Conservation (phyloP, 2,329 filamentous ascomycete genomes). For the Fragosphaeria purpurea region DNA sequence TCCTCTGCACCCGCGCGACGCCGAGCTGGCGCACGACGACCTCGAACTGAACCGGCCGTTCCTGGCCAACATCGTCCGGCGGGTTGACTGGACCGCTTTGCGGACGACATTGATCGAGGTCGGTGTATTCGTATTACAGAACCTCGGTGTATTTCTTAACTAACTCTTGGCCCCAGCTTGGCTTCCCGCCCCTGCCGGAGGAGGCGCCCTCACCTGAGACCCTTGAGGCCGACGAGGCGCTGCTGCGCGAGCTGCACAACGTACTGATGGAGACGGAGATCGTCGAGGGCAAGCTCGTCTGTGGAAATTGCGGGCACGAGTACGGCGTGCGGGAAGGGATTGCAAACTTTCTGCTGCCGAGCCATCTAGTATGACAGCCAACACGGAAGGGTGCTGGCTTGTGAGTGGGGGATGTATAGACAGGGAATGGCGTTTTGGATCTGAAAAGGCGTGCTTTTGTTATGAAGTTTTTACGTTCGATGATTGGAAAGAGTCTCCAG, state of each 20-base stretch:
- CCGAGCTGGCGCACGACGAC: conserved; percentile 78
- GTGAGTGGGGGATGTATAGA: conserved; percentile 5
- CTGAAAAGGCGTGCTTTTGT: too few species aligned
- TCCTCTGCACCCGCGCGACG: conserved; percentile 85
- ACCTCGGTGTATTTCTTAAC: neutral
- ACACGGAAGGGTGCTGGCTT: too few species aligned
- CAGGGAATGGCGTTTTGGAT: neutral
- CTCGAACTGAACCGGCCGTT: conserved; percentile 73
- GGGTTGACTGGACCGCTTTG: conserved; percentile 81
- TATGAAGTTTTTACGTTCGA: too few species aligned
- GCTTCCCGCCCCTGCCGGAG: conserved; percentile 63
- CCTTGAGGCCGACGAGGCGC: conserved; percentile 55
- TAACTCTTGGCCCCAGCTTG: conserved; percentile 45
- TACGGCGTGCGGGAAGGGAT: conserved; percentile 94
- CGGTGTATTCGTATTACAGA: conserved; percentile 6
- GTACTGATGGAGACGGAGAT: conserved; percentile 85
- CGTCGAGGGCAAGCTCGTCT: conserved; percentile 78
- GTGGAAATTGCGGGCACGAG: conserved; percentile 84
- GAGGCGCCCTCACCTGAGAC: conserved; percentile 53
- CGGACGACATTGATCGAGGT: conserved; percentile 69
- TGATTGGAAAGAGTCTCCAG: too few species aligned
- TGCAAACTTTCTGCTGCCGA: conserved; percentile 89
- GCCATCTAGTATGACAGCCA: conserved; percentile 60
- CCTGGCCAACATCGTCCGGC: conserved; percentile 72
- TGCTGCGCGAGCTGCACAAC: conserved; percentile 67